Evolutionary conservation across 2,329 filamentous ascomycete species (phyloP).

Genomic region (Hymenoscyphus infarciens): DNA sequence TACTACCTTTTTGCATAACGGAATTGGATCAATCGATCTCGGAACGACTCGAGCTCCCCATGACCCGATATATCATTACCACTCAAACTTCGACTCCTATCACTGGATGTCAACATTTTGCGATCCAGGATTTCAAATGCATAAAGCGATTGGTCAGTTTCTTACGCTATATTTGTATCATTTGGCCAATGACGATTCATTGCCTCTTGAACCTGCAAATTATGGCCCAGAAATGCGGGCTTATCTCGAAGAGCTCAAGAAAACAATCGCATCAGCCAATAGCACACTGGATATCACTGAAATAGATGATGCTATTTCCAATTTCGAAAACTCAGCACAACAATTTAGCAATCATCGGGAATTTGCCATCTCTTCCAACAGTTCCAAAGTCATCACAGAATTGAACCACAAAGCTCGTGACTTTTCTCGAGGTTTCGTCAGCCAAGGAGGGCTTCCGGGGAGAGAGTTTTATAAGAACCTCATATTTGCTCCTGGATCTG

Average conservation of each 20-base stretch:
- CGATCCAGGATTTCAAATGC: slow-evolving; percentile 56
- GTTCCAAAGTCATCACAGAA: neutral
- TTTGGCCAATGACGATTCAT: neutral
- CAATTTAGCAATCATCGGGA: neutral
- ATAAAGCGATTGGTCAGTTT: slow-evolving; percentile 31
- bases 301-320: neutral
- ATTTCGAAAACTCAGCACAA: neutral
- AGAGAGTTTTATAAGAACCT: slow-evolving; percentile 5
- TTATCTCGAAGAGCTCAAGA: neutral
- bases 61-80: slow-evolving; percentile 64
- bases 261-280: neutral
- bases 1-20: slow-evolving; percentile 54
- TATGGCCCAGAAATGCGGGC: slow-evolving; percentile 4
- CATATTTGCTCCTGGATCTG: slow-evolving; percentile 1
- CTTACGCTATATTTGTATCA: slow-evolving; percentile 3
- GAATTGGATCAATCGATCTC: slow-evolving; percentile 46
- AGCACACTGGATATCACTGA: neutral
- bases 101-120: slow-evolving; percentile 76
- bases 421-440: neutral
- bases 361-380: neutral
- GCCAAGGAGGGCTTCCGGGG: neutral
- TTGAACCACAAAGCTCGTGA: neutral
- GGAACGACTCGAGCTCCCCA: slow-evolving; percentile 42
- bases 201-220: neutral
- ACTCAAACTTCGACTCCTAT: slow-evolving; percentile 78